Evolutionary conservation across 2,329 filamentous ascomycete species (phyloP), one percentile per base, ranked within the genome.

Genomic region (Elsinoe arachidis): DNA sequence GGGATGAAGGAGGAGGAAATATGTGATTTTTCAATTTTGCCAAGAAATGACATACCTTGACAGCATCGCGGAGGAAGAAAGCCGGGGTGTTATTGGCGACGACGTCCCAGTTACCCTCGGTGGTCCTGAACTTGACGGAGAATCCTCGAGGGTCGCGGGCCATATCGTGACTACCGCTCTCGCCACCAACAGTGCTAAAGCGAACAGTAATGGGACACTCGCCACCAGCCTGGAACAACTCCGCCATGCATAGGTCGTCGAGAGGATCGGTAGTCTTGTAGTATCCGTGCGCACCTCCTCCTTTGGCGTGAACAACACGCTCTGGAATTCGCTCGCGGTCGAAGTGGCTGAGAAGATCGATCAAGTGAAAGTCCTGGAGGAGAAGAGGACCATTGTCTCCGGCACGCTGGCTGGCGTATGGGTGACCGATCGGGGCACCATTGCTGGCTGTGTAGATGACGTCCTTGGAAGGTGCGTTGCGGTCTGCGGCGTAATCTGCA

Each of bases 131-230:
- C 72, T 89, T 90, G 61, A 87, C 76, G 1, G 85, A 79, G 65
- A 90, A 90, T 0, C 87, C 87, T 65, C 85, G 77, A 9, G 85
- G 85, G 62, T 90, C 86, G 59, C 87, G 82, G 34, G 84, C 85
- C 62, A 81, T 83, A 65, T 90, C 86, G 59, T 85, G 78, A 2
- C 83, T 87, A 6, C 86, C 86, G 59, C 81, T 82, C 70, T 89
- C 85, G 59, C 86, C 85, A 67, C 86, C 85, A 3, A 90, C 86
- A 1, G 87, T 90, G 0, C 85, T 89, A 71, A 90, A 90, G 3
- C 87, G 82, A 38, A 80, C 78, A 1, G 85, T 78, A 60, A 85
- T 71, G 14, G 84, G 82, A 51, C 85, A 88, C 69, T 81, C 81
- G 74, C 88, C 88, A 63, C 86, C 87, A 56, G 82, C 76, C 59